Conservation (phyloP, 495 filamentous ascomycete genomes). For the Lophium mytilinum region DNA sequence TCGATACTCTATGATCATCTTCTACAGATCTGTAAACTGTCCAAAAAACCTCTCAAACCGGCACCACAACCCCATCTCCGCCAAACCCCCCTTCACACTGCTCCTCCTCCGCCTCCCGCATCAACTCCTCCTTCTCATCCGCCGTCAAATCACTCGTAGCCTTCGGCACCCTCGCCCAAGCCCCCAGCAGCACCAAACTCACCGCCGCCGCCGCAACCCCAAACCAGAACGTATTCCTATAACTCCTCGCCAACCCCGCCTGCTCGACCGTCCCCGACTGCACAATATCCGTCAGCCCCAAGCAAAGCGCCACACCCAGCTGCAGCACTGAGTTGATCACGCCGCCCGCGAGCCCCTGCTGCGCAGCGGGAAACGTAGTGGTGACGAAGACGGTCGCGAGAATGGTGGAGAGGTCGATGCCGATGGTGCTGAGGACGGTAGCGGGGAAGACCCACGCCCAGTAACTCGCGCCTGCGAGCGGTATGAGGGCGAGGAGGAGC, state of each 20-base stretch:
- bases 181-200: conserved; percentile 48
- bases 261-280: conserved; percentile 43
- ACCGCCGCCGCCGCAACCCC: conserved; percentile 48
- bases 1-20: too few relatives aligned
- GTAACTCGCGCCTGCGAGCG: conserved; percentile 48
- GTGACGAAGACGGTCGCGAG: neutral
- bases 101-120: too few relatives aligned
- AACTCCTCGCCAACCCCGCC: conserved; percentile 42
- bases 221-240: conserved; percentile 62
- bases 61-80: too few relatives aligned
- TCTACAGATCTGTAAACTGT: too few relatives aligned
- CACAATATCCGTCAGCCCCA: conserved; percentile 67
- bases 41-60: too few relatives aligned
- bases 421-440: neutral
- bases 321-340: conserved; percentile 58
- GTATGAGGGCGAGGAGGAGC: conserved; percentile 64
- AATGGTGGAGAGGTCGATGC: neutral
- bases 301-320: conserved; percentile 72
- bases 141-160: too few relatives aligned
- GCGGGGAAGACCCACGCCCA: conserved; percentile 2
- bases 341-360: conserved; percentile 71
- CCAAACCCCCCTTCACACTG: too few relatives aligned
- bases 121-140: too few relatives aligned
- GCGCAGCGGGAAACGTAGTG: conserved; percentile 46
- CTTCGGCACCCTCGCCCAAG: conserved; percentile 56